A percentile compares a stretch with the other conserved stretches of the same genome.
phyloP scores from a whole-genome alignment of 352 stramenopile genomes.

The Phytophthora boehmeriae region DNA sequence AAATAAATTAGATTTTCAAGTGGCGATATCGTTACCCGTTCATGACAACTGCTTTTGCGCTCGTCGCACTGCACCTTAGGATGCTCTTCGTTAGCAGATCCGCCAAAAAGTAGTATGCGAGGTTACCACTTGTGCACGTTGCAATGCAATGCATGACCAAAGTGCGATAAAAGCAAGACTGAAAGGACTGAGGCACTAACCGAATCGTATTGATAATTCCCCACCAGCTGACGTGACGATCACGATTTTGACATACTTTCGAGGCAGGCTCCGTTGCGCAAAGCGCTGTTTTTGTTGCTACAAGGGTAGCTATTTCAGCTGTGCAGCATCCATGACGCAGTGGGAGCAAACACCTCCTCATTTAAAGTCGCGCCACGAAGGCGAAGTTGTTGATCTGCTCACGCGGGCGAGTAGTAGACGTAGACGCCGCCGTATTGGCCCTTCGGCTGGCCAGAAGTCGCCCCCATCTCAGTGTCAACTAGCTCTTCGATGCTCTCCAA shows the following conservation, averaged over 20 bases:
- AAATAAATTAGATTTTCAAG: no score
- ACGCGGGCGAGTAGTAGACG: slow-evolving; percentile 53
- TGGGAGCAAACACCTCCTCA: slow-evolving; percentile 1
- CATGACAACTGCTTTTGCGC: no score
- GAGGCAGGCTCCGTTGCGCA: background rate
- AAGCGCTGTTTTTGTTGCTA: slow-evolving; percentile 5
- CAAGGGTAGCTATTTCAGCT: background rate
- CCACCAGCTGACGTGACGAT: background rate
- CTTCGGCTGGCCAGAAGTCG: slow-evolving; percentile 31
- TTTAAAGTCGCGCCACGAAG: slow-evolving; percentile 7
- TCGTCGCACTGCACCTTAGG: no score
- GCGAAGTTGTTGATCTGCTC: slow-evolving; percentile 5
- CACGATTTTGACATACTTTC: slow-evolving; percentile 1
- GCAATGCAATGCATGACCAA: slow-evolving; percentile 1
- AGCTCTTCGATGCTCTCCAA: slow-evolving; percentile 48
- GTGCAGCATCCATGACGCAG: background rate
- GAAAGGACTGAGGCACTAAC: slow-evolving; percentile 4
- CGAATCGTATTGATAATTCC: slow-evolving; percentile 4
- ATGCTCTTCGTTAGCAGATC: no score
- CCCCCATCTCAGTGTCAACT: slow-evolving; percentile 48
- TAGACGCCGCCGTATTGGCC: slow-evolving; percentile 69
- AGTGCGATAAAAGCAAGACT: slow-evolving; percentile 1
- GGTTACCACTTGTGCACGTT: no score
- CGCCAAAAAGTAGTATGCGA: no score
- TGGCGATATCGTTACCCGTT: no score